Evolutionary conservation across 2,329 filamentous ascomycete genomes (phyloP).

Genomic region (Penicillium aurantiogriseum): DNA sequence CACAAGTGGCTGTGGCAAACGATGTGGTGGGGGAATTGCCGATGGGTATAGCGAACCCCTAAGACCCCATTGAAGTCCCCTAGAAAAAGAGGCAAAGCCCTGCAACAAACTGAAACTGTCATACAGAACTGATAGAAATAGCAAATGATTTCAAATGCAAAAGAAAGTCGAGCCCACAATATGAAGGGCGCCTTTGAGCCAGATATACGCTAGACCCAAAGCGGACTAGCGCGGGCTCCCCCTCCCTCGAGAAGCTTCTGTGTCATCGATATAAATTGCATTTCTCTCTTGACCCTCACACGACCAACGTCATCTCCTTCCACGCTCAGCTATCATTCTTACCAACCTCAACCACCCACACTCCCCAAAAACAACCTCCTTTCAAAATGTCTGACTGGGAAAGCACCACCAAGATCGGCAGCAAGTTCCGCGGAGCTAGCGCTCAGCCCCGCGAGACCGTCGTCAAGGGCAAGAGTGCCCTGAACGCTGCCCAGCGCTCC

Average conservation of each 20-base stretch:
- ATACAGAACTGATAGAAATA: neutral
- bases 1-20: constrained; percentile 2
- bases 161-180: neutral
- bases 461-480: constrained; percentile 74
- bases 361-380: neutral
- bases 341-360: constrained; percentile 1
- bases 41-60: neutral
- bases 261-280: constrained; percentile 40
- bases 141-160: neutral
- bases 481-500: constrained; percentile 85
- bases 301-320: constrained; percentile 28
- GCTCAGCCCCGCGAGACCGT: constrained; percentile 74
- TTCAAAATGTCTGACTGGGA: constrained; percentile 77
- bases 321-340: constrained; percentile 5
- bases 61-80: neutral
- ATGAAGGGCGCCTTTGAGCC: neutral
- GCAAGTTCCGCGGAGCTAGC: constrained; percentile 68
- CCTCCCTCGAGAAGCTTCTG: constrained; percentile 41
- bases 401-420: constrained; percentile 86
- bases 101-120: no score
- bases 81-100: neutral
- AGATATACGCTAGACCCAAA: constrained; percentile 19
- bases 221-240: constrained; percentile 25
- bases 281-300: constrained; percentile 29
- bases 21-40: neutral